These are phyloP conservation scores for Hymenoscyphus scutula DNA, from an alignment of 2,329 filamentous ascomycete species.

Conservation along the genomic window DNA sequence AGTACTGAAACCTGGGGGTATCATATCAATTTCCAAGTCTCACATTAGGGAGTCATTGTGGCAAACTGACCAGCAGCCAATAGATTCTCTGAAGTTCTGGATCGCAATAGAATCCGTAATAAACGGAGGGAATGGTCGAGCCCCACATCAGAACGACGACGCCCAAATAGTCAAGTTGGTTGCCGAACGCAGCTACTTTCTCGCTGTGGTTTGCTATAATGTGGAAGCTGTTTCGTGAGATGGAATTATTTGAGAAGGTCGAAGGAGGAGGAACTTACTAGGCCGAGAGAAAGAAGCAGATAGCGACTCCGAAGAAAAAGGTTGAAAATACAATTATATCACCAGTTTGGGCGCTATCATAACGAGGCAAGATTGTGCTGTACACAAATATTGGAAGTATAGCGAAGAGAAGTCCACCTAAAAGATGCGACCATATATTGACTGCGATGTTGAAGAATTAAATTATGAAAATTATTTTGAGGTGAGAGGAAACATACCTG, in stretches of 20 bases:
- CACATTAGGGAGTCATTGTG: background rate
- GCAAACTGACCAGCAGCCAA: slow-evolving; percentile 36
- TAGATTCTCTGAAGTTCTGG: slow-evolving; percentile 36
- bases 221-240: slow-evolving; percentile 31
- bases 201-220: slow-evolving; percentile 42
- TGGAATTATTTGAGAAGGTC: background rate
- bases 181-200: slow-evolving; percentile 36
- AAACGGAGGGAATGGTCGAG: slow-evolving; percentile 41
- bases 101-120: slow-evolving; percentile 44
- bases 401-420: slow-evolving; percentile 41
- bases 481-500: slow-evolving; percentile 4
- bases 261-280: slow-evolving; percentile 27
- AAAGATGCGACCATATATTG: slow-evolving; percentile 45
- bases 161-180: slow-evolving; percentile 41
- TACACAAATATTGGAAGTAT: slow-evolving; percentile 33
- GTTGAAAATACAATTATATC: slow-evolving; percentile 42
- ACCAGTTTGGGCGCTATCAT: slow-evolving; percentile 34
- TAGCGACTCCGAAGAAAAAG: slow-evolving; percentile 40
- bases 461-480: background rate
- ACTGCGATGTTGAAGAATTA: slow-evolving; percentile 32
- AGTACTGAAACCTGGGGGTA: slow-evolving; percentile 31
- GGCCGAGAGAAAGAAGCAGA: slow-evolving; percentile 42
- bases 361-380: slow-evolving; percentile 33
- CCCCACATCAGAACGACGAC: slow-evolving; percentile 42
- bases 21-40: background rate